Evolutionary conservation across 2,329 filamentous ascomycete genomes (phyloP), one percentile per base, ranked within the genome.

Genomic region (Gyromitra esculenta): DNA sequence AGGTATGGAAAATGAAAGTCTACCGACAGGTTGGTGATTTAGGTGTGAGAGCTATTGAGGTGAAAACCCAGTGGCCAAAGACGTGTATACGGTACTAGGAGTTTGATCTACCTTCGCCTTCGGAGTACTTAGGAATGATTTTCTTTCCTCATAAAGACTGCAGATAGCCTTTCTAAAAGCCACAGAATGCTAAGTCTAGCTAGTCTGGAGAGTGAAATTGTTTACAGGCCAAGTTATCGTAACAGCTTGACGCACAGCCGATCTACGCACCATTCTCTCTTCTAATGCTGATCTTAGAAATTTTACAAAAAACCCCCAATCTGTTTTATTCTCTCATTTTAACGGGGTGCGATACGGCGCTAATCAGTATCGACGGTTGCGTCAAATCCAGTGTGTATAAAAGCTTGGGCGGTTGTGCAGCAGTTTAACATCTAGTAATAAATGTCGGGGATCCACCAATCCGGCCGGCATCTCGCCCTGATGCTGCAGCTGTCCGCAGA

Each of bases 361-460:
- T 13, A 71, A 43, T 13, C 43, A 8, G 68, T 39, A 3, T 50
- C 25, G 50, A 72, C 60, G 39, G 37, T 65, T 65, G 48, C 69
- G 60, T 71, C 67, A 43, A 18, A 35, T 21, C n/a, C 43, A 72
- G 48, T 37, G 15, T 48, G 31, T 50, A 52, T 9, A 8, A 66
- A 11, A 66, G 48, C 62, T 37, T n/a, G n/a, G 21, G 50, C 21
- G 50, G 41, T 56, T 37, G 54, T 50, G 43, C 31, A 73, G 52
- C 15, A 67, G 35, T 65, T 21, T 43, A 45, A 31, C 21, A 62
- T 73, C 43, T 73, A 25, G 56, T 59, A 69, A 45, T 63, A 68
- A 35, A 31, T 43, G n/a, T 39, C 65, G 72, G 57, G 43, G 56
- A 59, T 70, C 57, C 25, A 70, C 72, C n/a, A 70, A 75, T 75